Base-by-base conservation (phyloP, 78 protist species). In the Polysphondylium violaceum region DNA sequence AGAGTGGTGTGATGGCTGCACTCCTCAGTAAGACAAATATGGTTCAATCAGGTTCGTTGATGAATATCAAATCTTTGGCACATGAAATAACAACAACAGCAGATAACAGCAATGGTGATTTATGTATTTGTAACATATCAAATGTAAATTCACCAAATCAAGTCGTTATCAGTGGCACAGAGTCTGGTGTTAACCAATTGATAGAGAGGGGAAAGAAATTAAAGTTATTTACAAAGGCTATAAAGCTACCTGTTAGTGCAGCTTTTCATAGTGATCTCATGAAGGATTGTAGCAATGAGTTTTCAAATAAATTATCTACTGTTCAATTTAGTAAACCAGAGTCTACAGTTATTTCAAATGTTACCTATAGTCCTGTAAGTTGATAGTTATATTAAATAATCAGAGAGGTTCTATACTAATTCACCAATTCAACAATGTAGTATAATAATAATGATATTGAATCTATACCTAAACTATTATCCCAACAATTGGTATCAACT, bases 111-210 rank as follows among this genome's bases (percentile, higher is more conserved):
- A 2, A 36, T 67, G 44, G 21, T n/a, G 23, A 2, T 2, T 27
- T 2, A 44, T 72, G 27, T 17, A 72, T 72, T 17, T 44, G 64
- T 9, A 50, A 72, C 21, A 47, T 76, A 6, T 60, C 87, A 35
- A 76, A 76, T 76, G 33, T 76, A 27, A 76, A 76, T 63, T 76
- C 87, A 63, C 87, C 87, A 43, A 63, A 60, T 47, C 88, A 78
- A 38, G 51, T 78, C 14, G 88, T 78, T 17, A 78, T 78, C 58
- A 78, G 88, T 78, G 88, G 88, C 7, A 65, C n/a, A 0, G 88
- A 78, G 27, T 16, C n/a, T n/a, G 74, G 61, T 1, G 72, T 78
- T 19, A 9, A n/a, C 25, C 47, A 63, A 47, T 19, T 78, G n/a
- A 65, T 78, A n/a, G 25, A 35, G 14, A 5, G 47, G 0, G 67